Evolutionary conservation across 2,329 filamentous ascomycete species (phyloP), one percentile per base, ranked within the genome.

Genomic region (Penicillium sp.): DNA sequence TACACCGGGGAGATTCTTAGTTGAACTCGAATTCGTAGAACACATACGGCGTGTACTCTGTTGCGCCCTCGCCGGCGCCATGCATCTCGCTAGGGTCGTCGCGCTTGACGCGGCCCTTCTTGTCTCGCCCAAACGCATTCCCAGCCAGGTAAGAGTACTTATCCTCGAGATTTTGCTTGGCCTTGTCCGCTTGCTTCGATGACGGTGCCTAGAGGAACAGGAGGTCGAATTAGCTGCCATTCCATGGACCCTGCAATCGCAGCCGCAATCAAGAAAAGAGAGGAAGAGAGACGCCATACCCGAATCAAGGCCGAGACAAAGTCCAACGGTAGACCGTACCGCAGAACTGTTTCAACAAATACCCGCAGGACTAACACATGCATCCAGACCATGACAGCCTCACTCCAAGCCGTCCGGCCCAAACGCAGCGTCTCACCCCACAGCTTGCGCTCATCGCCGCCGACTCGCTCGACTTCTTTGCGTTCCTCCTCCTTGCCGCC

Each of bases 301-400:
- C 87, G 84, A 47, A 97, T 74, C 52, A 96, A 71, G 11, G 83
- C 87, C 54, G 84, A 86, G 33, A 94, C 83, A 67, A 91, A 98
- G 55, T 94, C 86, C 50, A 96, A 71, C 33, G 93, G 93, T 56
- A 98, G 68, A 18, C 93, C 93, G 61, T 98, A 98, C 51, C 93
- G 81, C 60, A 98, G 73, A n/a, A 98, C 93, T 4, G 90, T 95
- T 76, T 98, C 93, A 14, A 98, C 93, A 67, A 97, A 98, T 14
- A 97, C 90, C 38, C 93, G 77, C 57, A 98, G 71, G 5, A 90
- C 86, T 59, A 97, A 75, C 18, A 95, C 86, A 62, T 98, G 93
- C 34, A 94, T 79, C 88, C 90, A 95, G 38, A 91, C 84, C 87
- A 95, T 95, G 51, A 95, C 88, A 48, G 84, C 84, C 71, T 98